phyloP scores from a whole-genome alignment of 805 yeast species.

The Yueomyces sp. region DNA sequence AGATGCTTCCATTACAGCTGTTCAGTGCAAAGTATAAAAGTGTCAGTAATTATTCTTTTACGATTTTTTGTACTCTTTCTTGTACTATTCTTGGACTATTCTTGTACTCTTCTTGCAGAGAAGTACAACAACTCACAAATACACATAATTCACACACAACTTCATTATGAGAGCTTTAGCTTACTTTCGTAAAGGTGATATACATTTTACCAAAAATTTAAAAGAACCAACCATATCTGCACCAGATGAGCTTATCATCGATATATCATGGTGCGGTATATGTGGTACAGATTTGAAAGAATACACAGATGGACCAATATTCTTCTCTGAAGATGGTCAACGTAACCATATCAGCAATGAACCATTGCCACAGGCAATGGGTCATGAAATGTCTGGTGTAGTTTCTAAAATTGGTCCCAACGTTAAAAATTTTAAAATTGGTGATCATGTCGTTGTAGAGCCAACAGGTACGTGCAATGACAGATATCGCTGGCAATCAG shows the following conservation, averaged over 20 bases:
- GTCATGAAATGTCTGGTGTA: conserved; percentile 42
- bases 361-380: conserved; percentile 34
- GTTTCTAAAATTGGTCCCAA: conserved; percentile 32
- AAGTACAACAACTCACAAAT: conserved; percentile 1
- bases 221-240: conserved; percentile 25
- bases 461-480: conserved; percentile 48
- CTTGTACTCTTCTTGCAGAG: not conserved
- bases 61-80: too few species aligned
- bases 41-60: too few species aligned
- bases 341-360: conserved; percentile 28
- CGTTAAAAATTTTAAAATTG: conserved; percentile 32
- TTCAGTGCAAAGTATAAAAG: too few species aligned
- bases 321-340: conserved; percentile 32
- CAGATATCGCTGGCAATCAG: conserved; percentile 27
- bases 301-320: conserved; percentile 44
- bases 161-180: conserved; percentile 35
- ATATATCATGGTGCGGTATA: conserved; percentile 43
- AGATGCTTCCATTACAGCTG: too few species aligned
- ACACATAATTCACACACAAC: not conserved
- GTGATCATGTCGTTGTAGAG: conserved; percentile 51
- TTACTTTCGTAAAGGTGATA: conserved; percentile 33
- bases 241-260: conserved; percentile 31
- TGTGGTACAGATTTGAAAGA: conserved; percentile 55
- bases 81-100: too few species aligned
- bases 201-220: conserved; percentile 27